Conservation (phyloP, 2,329 filamentous ascomycete species). For the Xylariaceae sp. region DNA sequence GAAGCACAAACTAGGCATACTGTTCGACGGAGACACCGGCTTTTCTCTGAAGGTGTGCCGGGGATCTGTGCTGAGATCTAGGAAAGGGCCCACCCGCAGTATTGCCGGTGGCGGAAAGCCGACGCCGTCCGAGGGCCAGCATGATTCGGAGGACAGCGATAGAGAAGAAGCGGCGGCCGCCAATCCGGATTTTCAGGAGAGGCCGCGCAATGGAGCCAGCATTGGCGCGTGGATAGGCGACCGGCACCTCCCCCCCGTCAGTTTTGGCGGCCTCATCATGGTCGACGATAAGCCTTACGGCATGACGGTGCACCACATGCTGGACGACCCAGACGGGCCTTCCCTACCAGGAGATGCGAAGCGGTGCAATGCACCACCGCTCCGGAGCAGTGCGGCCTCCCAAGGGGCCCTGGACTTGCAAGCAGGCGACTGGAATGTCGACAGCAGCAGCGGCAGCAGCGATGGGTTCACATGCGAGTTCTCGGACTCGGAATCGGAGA, state of each 20-base stretch:
- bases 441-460: conserved; percentile 24
- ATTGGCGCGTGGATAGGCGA: conserved; percentile 86
- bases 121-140: conserved; percentile 26
- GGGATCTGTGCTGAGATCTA: conserved; percentile 58
- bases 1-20: conserved; percentile 55
- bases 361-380: conserved; percentile 10
- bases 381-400: conserved; percentile 18
- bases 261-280: conserved; percentile 79
- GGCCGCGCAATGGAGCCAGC: conserved; percentile 77
- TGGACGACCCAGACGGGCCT: conserved; percentile 58
- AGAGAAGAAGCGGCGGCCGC: conserved; percentile 34
- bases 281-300: conserved; percentile 81
- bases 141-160: conserved; percentile 26
- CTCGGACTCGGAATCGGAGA: conserved; percentile 48
- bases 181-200: conserved; percentile 72
- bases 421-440: conserved; percentile 29
- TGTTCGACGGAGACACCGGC: conserved; percentile 53
- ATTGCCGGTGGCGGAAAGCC: conserved; percentile 26
- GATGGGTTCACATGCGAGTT: conserved; percentile 55
- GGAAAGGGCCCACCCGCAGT: conserved; percentile 33
- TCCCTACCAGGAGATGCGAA: conserved; percentile 8
- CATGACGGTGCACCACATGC: conserved; percentile 96
- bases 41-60: conserved; percentile 66
- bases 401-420: conserved; percentile 14
- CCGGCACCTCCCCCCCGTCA: conserved; percentile 81